Percentiles rank a stretch among this genome's conserved stretches.
Evolutionary conservation across 495 filamentous ascomycete genomes (phyloP).

Genomic region (Penicillium psychrofluorescens): DNA sequence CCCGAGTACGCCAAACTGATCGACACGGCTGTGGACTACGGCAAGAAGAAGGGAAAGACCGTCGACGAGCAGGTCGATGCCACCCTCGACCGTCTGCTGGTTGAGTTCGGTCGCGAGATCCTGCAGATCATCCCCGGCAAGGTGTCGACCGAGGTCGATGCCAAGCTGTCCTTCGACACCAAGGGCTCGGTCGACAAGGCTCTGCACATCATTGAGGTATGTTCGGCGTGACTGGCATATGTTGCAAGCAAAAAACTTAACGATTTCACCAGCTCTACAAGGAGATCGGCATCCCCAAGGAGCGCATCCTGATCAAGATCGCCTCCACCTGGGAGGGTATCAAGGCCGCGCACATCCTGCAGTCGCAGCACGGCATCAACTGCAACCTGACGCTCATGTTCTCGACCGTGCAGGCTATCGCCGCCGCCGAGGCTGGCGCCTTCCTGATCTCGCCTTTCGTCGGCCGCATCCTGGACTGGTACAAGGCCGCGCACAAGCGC

Average conservation of each 20-base stretch:
- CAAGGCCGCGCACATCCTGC: constrained; percentile 90
- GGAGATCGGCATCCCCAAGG: constrained; percentile 81
- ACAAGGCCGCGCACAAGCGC: constrained; percentile 93
- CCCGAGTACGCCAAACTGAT: constrained; percentile 89
- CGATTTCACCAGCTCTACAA: constrained; percentile 69
- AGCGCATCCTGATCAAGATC: constrained; percentile 66
- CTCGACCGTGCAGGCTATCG: constrained; percentile 90
- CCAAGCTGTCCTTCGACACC: constrained; percentile 91
- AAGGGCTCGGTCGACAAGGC: constrained; percentile 91
- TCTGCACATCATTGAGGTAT: constrained; percentile 90
- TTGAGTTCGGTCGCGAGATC: constrained; percentile 97
- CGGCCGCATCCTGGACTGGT: constrained; percentile 99
- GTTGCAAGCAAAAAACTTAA: constrained; percentile 8
- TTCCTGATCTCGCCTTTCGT: constrained; percentile 99
- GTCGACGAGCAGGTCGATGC: constrained; percentile 73
- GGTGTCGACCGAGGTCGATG: constrained; percentile 98
- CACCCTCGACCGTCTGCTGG: constrained; percentile 85
- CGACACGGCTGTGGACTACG: constrained; percentile 77
- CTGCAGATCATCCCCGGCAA: constrained; percentile 94
- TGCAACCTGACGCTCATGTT: constrained; percentile 99
- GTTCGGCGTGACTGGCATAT: constrained; percentile 6
- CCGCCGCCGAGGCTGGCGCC: constrained; percentile 91
- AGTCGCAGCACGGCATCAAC: constrained; percentile 90
- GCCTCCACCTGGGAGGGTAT: constrained; percentile 81
- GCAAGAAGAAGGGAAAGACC: constrained; percentile 61